Evolutionary conservation across 2,329 filamentous ascomycete species (phyloP).

Genomic region (Paecilomyces niveus): DNA sequence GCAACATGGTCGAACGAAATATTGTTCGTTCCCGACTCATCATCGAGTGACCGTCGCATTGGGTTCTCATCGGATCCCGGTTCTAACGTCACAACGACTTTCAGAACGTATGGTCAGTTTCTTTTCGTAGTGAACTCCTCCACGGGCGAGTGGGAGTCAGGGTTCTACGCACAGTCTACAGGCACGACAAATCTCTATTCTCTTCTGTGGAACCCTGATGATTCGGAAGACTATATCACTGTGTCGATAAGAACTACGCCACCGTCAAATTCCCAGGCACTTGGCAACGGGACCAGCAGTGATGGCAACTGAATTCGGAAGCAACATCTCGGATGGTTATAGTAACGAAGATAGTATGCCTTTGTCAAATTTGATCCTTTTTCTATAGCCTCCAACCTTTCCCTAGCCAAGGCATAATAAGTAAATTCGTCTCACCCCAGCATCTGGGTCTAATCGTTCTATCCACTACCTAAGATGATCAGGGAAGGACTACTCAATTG

Average conservation of each 20-base stretch:
- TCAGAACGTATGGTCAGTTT: not conserved
- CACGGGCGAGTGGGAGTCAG: not conserved
- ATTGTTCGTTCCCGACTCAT: not conserved
- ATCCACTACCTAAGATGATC: too few species aligned
- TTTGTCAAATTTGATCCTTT: too few species aligned
- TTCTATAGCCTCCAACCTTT: too few species aligned
- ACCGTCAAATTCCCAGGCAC: not conserved
- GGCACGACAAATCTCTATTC: not conserved
- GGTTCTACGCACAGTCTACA: not conserved
- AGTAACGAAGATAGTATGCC: not conserved
- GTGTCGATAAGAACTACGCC: not conserved
- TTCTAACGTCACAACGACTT: not conserved
- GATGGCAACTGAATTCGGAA: not conserved
- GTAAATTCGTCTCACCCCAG: too few species aligned
- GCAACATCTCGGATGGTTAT: not conserved
- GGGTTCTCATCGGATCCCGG: not conserved
- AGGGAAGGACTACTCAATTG: too few species aligned
- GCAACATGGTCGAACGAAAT: not conserved
- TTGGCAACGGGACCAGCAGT: not conserved
- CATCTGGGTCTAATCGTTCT: too few species aligned
- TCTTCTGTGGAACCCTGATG: not conserved
- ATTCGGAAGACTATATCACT: not conserved
- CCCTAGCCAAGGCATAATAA: too few species aligned
- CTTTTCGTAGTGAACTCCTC: not conserved
- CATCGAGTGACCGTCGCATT: not conserved